Evolutionary conservation across 2,329 filamentous ascomycete species (phyloP), one percentile per base, ranked within the genome.

Genomic region (Aspergillus carbonarius): DNA sequence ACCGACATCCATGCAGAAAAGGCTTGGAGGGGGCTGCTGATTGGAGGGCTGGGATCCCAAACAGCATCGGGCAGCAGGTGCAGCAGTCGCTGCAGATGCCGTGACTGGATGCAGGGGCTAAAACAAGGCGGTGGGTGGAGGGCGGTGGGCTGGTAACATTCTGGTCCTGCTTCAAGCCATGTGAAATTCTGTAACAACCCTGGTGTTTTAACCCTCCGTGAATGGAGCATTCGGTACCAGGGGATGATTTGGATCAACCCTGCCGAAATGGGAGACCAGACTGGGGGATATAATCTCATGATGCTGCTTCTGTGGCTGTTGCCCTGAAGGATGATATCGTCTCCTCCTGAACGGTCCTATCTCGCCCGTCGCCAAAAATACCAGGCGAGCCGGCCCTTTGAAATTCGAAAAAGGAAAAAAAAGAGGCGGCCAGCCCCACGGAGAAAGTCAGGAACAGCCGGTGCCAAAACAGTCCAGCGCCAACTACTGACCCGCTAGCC

Each of bases 401-500:
- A 51, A 39, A 50, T 37, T 48, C 47, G 15, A 55, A n/a, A 35
- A n/a, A 49, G 37, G n/a, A 44, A 60, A 51, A 23, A 42, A 40
- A 37, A 51, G 48, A 55, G 49, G 25, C 35, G 30, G 50, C 37
- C 25, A 55, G 62, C 60, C 57, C 60, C 60, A 62, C 60, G 53
- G 60, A 50, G 54, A 62, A 60, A 47, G 50, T 52, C 59, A 63
- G 60, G 58, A 63, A 63, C 60, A 59, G 52, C 51, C 50, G 54
- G 55, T 60, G 54, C 56, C 56, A 63, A 52, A 59, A 55, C 55
- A 60, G 52, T 23, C 58, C 50, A 60, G 47, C 57, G 44, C 52
- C 46, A 56, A 58, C 35, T 34, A 18, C 23, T 48, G 37, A 32
- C 54, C 52, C 50, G 50, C 57, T 60, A 53, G 35, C 61, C 60